phyloP scores from a whole-genome alignment of 1,284 basidiomycete genomes.

The Nidula niveotomentosa region DNA sequence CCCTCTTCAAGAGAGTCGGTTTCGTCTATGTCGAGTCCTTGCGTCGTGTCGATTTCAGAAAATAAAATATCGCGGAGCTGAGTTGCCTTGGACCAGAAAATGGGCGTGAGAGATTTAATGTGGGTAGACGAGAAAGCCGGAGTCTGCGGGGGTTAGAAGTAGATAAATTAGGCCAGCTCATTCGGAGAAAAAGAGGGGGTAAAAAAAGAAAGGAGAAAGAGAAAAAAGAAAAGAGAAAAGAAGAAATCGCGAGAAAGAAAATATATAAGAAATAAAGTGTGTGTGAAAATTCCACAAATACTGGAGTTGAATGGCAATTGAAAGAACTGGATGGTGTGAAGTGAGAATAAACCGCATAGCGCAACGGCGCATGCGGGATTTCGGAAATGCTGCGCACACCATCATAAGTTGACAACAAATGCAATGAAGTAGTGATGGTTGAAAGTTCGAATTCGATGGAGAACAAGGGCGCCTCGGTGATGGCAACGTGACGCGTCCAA shows the following conservation, averaged over 20 bases:
- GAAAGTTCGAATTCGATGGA: too few relatives aligned
- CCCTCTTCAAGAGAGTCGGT: slow-evolving; percentile 9
- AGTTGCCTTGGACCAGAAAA: slow-evolving; percentile 63
- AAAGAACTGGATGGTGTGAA: too few relatives aligned
- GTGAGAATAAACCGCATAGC: too few relatives aligned
- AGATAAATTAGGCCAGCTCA: not conserved
- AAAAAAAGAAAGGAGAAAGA: slow-evolving; percentile 5
- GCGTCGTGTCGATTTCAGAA: slow-evolving; percentile 16
- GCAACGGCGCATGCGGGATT: too few relatives aligned
- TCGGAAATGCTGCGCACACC: too few relatives aligned
- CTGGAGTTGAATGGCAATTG: too few relatives aligned
- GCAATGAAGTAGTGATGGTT: too few relatives aligned
- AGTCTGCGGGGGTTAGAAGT: slow-evolving; percentile 24
- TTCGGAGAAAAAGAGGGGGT: not conserved
- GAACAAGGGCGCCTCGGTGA: too few relatives aligned
- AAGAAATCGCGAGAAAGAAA: not conserved
- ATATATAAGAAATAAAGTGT: too few relatives aligned
- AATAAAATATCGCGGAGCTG: slow-evolving; percentile 52
- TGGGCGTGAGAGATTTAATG: slow-evolving; percentile 54
- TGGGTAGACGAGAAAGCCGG: slow-evolving; percentile 60
- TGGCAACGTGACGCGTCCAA: too few relatives aligned
- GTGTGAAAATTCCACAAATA: too few relatives aligned
- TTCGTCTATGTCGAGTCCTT: not conserved
- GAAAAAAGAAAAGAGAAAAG: slow-evolving; percentile 3
- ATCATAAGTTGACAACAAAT: too few relatives aligned